Conservation (phyloP, 208 protist genomes). For the Acanthamoeba sp. region DNA sequence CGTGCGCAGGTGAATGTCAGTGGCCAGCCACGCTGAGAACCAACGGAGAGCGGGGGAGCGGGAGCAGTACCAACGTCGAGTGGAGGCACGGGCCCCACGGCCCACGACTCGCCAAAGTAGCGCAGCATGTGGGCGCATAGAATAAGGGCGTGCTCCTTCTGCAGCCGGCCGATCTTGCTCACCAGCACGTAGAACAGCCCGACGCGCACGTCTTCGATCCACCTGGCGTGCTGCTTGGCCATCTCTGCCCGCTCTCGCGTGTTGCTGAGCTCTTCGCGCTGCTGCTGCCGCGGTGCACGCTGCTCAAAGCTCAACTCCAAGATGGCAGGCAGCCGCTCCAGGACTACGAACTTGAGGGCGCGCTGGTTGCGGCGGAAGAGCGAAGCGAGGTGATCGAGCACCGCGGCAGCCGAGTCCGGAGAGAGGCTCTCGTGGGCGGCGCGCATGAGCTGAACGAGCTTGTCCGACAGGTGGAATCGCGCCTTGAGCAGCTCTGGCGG, state of each 20-base stretch:
- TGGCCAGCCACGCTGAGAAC: too few species aligned
- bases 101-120: conserved; percentile 57
- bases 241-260: neutral
- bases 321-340: conserved; percentile 27
- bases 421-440: neutral
- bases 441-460: neutral
- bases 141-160: conserved; percentile 64
- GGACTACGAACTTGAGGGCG: conserved; percentile 68
- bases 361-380: conserved; percentile 64
- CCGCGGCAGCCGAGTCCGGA: neutral
- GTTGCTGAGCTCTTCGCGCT: neutral
- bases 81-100: conserved; percentile 3
- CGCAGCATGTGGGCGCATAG: conserved; percentile 61
- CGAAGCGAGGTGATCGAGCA: conserved; percentile 21
- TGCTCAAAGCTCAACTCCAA: neutral
- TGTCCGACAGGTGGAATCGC: neutral
- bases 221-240: neutral
- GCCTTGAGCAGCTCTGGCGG: conserved; percentile 36
- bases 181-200: conserved; percentile 60
- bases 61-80: neutral
- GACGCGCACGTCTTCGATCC: conserved; percentile 59
- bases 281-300: neutral
- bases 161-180: conserved; percentile 55
- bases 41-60: neutral
- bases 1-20: neutral